Percentiles rank a stretch among this genome's conserved stretches.
Evolutionary conservation across 176 grass and related monocot species (phyloP).

Genomic region (Avena insularis): DNA sequence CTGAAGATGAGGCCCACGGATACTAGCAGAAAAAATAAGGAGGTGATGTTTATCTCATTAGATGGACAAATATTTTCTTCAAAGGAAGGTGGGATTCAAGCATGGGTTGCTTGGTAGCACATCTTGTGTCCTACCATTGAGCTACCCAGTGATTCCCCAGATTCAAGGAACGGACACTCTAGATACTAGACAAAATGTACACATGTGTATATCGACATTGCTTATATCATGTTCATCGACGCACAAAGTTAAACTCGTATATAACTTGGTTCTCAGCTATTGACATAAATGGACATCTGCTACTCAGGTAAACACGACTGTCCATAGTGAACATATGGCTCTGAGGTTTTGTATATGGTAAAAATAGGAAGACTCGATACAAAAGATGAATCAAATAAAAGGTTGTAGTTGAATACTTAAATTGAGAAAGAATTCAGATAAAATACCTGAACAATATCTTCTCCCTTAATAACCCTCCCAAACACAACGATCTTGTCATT

Average conservation of each 20-base stretch:
- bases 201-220: background rate
- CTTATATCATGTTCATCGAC: background rate
- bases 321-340: slow-evolving; percentile 17
- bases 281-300: slow-evolving; percentile 16
- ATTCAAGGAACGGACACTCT: background rate
- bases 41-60: background rate
- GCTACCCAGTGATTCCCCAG: background rate
- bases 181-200: background rate
- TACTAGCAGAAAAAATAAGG: background rate
- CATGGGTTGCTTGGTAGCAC: background rate
- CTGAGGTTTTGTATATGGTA: slow-evolving; percentile 8
- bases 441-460: slow-evolving; percentile 96
- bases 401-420: background rate
- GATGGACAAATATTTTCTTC: background rate
- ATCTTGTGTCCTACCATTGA: background rate
- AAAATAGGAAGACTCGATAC: background rate
- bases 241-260: background rate
- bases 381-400: slow-evolving; percentile 3
- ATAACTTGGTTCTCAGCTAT: background rate
- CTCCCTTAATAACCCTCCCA: slow-evolving; percentile 80
- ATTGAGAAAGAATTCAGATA: slow-evolving; percentile 24
- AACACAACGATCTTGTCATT: slow-evolving; percentile 91
- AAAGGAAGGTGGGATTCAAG: background rate
- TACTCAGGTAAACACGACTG: background rate
- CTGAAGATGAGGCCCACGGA: background rate